Percentiles rank a stretch among this genome's conserved stretches.
Evolutionary conservation across 176 grass and related monocot species (phyloP).

Genomic region (Urochloa ruziziensis): DNA sequence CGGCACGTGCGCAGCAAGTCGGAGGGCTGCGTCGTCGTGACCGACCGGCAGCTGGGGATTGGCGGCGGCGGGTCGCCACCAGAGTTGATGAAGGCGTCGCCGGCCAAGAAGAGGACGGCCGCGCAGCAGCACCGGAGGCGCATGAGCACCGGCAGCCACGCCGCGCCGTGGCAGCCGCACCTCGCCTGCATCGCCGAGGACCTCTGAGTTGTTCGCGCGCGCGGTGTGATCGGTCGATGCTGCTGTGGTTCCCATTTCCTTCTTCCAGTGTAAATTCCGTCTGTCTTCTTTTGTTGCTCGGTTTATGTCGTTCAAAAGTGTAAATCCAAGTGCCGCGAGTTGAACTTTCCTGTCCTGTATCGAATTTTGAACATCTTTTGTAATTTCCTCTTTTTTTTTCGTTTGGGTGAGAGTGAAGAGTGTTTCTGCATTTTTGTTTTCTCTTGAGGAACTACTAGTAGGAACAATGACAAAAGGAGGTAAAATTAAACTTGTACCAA

Average conservation of each 20-base stretch:
- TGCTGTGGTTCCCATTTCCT: background rate
- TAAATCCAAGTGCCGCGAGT: background rate
- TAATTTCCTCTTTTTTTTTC: background rate
- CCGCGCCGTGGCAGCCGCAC: constrained; percentile 66
- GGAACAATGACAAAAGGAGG: no score
- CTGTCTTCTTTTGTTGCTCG: background rate
- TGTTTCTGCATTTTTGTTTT: background rate
- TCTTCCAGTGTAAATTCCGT: background rate
- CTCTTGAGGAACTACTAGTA: background rate
- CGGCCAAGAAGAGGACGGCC: constrained; percentile 4
- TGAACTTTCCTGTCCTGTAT: background rate
- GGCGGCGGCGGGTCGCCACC: background rate
- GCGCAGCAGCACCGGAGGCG: constrained; percentile 55
- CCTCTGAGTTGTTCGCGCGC: constrained; percentile 16
- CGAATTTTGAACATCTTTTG: background rate
- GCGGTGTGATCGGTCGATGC: background rate
- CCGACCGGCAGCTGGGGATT: background rate
- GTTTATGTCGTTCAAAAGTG: background rate
- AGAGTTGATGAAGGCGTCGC: background rate
- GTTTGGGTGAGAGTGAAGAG: background rate
- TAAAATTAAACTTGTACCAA: background rate
- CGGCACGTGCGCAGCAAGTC: constrained; percentile 41
- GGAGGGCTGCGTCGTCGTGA: constrained; percentile 26
- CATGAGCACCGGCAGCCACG: constrained; percentile 51
- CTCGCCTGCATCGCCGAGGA: constrained; percentile 80